Conservation (phyloP, 495 filamentous ascomycete genomes). For the Corynascus novoguineensis region DNA sequence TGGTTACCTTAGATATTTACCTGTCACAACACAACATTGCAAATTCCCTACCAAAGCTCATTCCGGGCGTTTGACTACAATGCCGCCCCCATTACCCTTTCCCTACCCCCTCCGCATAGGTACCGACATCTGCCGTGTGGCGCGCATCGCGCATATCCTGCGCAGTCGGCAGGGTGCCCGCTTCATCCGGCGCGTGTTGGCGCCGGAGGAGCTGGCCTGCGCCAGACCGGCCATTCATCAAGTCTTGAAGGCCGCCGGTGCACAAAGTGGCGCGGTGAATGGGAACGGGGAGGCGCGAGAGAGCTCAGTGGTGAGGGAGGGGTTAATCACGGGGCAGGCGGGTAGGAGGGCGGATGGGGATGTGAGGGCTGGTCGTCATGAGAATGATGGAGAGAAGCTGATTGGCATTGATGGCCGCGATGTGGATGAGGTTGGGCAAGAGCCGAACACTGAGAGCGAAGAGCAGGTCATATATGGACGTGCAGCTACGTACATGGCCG, state of each 20-base stretch:
- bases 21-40: too few relatives aligned
- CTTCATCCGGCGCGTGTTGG: conserved; percentile 42
- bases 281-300: not conserved
- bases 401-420: not conserved
- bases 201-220: conserved; percentile 29
- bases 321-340: not conserved
- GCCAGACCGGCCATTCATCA: conserved; percentile 4
- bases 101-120: conserved; percentile 47
- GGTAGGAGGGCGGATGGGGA: not conserved
- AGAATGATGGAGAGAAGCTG: not conserved
- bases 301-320: not conserved
- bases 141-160: conserved; percentile 37
- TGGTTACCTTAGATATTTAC: too few relatives aligned
- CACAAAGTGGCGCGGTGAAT: not conserved
- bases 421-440: not conserved
- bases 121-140: conserved; percentile 51
- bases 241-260: not conserved
- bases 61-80: too few relatives aligned
- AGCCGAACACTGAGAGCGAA: not conserved
- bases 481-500: conserved; percentile 41
- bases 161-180: conserved; percentile 9
- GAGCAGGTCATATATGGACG: not conserved
- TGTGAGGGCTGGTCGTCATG: not conserved
- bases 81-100: conserved; percentile 30
- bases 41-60: too few relatives aligned